A percentile compares a stretch with the other conserved stretches of the same genome.
Evolutionary conservation across 371 early-diverging fungal species (phyloP).

Genomic region (Actinomortierella wolfii): DNA sequence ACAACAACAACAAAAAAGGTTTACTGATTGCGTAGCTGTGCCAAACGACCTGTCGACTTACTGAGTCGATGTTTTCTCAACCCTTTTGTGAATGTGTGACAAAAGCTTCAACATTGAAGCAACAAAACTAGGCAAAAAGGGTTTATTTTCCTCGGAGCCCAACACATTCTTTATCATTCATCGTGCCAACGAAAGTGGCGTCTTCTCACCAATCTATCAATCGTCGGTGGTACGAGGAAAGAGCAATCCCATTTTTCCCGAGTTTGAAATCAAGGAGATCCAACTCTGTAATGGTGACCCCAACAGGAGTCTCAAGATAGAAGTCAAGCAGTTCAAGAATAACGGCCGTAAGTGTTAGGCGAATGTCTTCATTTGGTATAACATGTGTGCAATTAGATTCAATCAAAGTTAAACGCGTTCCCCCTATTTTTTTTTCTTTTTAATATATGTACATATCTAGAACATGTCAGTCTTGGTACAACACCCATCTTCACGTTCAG

Average conservation of each 20-base stretch:
- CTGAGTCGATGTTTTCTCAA: slow-evolving; percentile 1
- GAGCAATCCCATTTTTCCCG: slow-evolving; percentile 22
- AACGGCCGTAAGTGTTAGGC: slow-evolving; percentile 34
- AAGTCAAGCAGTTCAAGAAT: slow-evolving; percentile 39
- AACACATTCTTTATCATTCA: slow-evolving; percentile 37
- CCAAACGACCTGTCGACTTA: no score
- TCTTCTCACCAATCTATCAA: slow-evolving; percentile 42
- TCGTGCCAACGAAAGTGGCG: slow-evolving; percentile 38
- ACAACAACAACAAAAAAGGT: slow-evolving; percentile 2
- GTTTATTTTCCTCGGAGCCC: slow-evolving; percentile 41
- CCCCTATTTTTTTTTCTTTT: no score
- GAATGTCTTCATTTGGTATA: background rate
- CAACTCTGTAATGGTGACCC: slow-evolving; percentile 47
- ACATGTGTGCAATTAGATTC: background rate
- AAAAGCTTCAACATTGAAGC: slow-evolving; percentile 33
- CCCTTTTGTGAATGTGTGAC: background rate
- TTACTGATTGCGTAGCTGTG: background rate
- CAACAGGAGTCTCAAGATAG: slow-evolving; percentile 34
- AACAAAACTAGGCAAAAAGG: slow-evolving; percentile 33
- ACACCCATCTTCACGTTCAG: slow-evolving; percentile 32
- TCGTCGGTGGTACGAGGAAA: slow-evolving; percentile 32
- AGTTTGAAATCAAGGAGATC: slow-evolving; percentile 38
- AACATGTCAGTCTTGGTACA: slow-evolving; percentile 28
- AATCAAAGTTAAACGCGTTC: no score
- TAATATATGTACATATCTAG: background rate